These are phyloP conservation scores for Ustilago shanxiensis DNA, from an alignment of 1,284 basidiomycete genomes.

Conservation along the genomic window DNA sequence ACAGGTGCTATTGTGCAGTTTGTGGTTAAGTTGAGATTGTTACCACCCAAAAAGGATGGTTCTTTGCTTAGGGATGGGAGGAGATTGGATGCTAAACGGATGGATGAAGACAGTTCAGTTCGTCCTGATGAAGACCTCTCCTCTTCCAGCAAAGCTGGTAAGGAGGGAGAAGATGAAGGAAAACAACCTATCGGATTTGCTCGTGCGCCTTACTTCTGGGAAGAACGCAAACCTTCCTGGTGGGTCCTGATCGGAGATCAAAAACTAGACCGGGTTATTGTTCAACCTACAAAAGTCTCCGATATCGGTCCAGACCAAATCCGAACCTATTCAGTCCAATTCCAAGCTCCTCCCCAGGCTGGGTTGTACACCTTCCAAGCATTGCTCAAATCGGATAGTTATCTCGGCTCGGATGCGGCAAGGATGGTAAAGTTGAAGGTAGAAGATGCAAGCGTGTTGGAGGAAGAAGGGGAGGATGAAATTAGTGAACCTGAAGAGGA, in stretches of 20 bases:
- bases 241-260: conserved; percentile 82
- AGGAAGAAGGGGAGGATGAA: conserved; percentile 56
- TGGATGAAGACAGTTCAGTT: conserved; percentile 71
- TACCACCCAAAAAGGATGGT: conserved; percentile 73
- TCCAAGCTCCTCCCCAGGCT: conserved; percentile 89
- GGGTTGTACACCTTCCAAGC: conserved; percentile 92
- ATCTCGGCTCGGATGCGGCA: conserved; percentile 80
- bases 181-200: conserved; percentile 76
- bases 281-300: conserved; percentile 85
- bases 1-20: conserved; percentile 91
- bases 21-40: conserved; percentile 82
- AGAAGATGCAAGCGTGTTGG: conserved; percentile 78
- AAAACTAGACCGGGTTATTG: conserved; percentile 88
- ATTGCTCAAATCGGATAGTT: conserved; percentile 86
- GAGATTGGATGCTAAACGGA: conserved; percentile 49
- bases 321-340: conserved; percentile 88
- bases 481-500: conserved; percentile 69
- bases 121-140: conserved; percentile 60
- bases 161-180: conserved; percentile 68
- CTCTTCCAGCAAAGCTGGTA: neutral
- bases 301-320: conserved; percentile 76
- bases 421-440: conserved; percentile 71
- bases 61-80: conserved; percentile 57
- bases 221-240: conserved; percentile 71
- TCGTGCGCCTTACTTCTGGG: conserved; percentile 86